These are phyloP conservation scores for Cladosporium sp. DNA, from an alignment of 2,329 filamentous ascomycete species.

Conservation along the genomic window DNA sequence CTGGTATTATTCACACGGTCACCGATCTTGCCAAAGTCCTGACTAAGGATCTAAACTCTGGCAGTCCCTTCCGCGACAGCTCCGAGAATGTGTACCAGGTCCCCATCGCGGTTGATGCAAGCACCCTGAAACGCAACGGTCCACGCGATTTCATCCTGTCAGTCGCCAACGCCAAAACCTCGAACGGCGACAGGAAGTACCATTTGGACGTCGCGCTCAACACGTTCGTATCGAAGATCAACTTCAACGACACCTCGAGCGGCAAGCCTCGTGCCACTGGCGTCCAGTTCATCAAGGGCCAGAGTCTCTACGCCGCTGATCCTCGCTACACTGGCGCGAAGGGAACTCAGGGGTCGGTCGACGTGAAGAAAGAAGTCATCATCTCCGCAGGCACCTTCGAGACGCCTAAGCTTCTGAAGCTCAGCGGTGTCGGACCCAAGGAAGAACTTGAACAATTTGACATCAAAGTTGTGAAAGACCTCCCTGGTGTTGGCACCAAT, in stretches of 20 bases:
- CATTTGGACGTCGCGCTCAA: conserved; percentile 59
- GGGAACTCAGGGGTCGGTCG: conserved; percentile 42
- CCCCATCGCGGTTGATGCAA: conserved; percentile 23
- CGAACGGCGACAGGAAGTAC: conserved; percentile 29
- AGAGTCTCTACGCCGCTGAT: conserved; percentile 42
- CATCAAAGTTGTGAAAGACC: conserved; percentile 57
- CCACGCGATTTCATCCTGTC: conserved; percentile 28
- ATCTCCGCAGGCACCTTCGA: conserved; percentile 43
- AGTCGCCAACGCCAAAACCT: conserved; percentile 31
- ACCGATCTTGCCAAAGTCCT: conserved; percentile 49
- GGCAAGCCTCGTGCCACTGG: conserved; percentile 52
- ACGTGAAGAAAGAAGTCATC: conserved; percentile 42
- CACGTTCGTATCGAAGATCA: conserved; percentile 65
- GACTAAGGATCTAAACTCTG: conserved; percentile 45
- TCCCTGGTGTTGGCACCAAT: conserved; percentile 63
- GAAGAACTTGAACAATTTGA: conserved; percentile 54
- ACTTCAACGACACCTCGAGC: conserved; percentile 61
- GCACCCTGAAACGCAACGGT: conserved; percentile 21
- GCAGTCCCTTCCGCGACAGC: conserved; percentile 13
- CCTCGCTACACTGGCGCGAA: conserved; percentile 34
- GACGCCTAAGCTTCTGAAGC: conserved; percentile 52
- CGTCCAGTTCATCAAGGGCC: conserved; percentile 46
- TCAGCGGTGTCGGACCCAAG: conserved; percentile 59
- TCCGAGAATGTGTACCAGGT: conserved; percentile 22
- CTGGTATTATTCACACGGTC: conserved; percentile 41